Conservation (phyloP, 2,329 filamentous ascomycete genomes). For the Botrytis byssoidea region DNA sequence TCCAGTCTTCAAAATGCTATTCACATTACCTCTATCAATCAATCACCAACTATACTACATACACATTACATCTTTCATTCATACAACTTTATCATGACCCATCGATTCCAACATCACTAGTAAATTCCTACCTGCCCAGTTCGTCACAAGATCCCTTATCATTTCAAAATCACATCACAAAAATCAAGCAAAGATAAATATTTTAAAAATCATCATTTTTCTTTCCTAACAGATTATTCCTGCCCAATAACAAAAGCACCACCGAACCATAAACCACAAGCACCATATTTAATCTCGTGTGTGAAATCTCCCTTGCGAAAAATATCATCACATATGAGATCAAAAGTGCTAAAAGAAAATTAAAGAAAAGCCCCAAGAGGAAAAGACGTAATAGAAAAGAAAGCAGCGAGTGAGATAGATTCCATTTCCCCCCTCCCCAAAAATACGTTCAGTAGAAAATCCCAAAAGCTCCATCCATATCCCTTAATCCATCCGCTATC, state of each 20-base stretch:
- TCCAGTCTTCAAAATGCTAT: background rate
- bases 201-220: conserved; percentile 10
- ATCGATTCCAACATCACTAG: background rate
- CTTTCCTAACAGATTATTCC: conserved; percentile 1
- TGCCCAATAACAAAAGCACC: conserved; percentile 13
- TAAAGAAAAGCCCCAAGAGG: background rate
- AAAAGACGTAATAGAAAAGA: background rate
- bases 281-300: background rate
- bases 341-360: background rate
- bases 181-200: background rate
- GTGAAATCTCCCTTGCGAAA: conserved; percentile 1
- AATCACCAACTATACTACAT: background rate
- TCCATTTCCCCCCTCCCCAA: background rate
- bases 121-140: background rate
- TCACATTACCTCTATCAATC: background rate
- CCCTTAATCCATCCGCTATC: conserved; percentile 27
- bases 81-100: background rate
- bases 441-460: conserved; percentile 18
- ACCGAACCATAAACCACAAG: background rate
- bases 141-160: background rate
- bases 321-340: conserved; percentile 17
- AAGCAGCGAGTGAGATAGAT: conserved; percentile 16
- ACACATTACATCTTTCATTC: background rate
- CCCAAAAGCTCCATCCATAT: conserved; percentile 29
- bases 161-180: background rate